These are phyloP conservation scores for Alternaria brassicicola DNA, from an alignment of 2,329 filamentous ascomycete species.

Conservation along the genomic window DNA sequence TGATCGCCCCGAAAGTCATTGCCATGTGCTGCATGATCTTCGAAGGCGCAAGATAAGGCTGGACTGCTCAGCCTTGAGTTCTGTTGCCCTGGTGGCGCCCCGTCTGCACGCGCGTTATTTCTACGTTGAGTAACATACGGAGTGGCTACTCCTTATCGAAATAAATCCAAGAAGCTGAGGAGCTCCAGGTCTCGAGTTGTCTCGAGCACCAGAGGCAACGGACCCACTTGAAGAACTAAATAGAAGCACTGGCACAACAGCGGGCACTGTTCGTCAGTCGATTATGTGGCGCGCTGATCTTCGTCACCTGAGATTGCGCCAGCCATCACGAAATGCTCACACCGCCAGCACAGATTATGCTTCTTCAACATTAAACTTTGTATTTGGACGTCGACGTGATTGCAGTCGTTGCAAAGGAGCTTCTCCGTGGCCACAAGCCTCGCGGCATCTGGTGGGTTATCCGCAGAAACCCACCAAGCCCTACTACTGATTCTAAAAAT, in stretches of 20 bases:
- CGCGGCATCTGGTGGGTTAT: slow-evolving; percentile 19
- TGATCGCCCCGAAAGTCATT: slow-evolving; percentile 5
- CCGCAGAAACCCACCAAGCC: background rate
- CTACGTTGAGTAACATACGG: background rate
- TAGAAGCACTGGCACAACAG: slow-evolving; percentile 8
- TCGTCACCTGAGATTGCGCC: slow-evolving; percentile 10
- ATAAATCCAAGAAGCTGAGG: background rate
- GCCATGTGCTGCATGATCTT: background rate
- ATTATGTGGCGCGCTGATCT: slow-evolving; percentile 15
- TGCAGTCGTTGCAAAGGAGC: slow-evolving; percentile 16
- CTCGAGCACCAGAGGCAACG: background rate
- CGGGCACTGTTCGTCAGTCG: slow-evolving; percentile 9
- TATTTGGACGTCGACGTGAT: background rate
- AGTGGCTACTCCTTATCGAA: background rate
- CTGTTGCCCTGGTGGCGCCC: slow-evolving; percentile 1
- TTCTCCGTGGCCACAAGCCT: slow-evolving; percentile 24
- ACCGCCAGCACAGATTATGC: slow-evolving; percentile 9
- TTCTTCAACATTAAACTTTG: slow-evolving; percentile 16
- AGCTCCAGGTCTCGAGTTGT: slow-evolving; percentile 4
- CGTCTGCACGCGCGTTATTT: background rate
- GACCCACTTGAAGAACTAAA: slow-evolving; percentile 5
- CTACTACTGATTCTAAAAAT: slow-evolving; percentile 21
- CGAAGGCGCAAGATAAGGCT: slow-evolving; percentile 4
- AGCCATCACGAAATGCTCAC: slow-evolving; percentile 12
- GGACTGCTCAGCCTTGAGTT: slow-evolving; percentile 2